Evolutionary conservation across 2,329 filamentous ascomycete species (phyloP), one percentile per base, ranked within the genome.

Genomic region (Fusarium sp.): DNA sequence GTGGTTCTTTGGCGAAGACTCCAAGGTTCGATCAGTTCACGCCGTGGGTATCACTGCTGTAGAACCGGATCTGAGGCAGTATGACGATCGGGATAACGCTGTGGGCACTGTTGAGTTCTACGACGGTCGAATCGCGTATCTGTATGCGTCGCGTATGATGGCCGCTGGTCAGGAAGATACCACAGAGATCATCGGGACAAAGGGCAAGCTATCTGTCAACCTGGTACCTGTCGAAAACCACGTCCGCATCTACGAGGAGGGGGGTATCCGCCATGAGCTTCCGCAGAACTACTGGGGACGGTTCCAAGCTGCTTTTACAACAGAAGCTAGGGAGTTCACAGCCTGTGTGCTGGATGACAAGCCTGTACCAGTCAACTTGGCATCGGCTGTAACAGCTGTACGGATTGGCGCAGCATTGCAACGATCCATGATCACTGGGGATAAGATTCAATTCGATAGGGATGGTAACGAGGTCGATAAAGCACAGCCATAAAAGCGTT

Each of bases 111-210:
- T 90, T 12, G 88, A 91, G 74, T 91, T 91, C 74, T 83, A 81
- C 69, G 81, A 81, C 46, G 86, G 84, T 39, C 83, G 84, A 70
- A 85, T 91, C 41, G 87, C 86, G 2, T 86, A 89, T 70, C 83
- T 89, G 58, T 90, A 87, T 73, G 81, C 79, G 38, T 84, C 80
- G 9, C 80, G 87, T 12, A 90, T 89, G 84, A 90, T 90, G 83
- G 85, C 87, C 0, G 83, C 85, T 0, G 88, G 88, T 1, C 87
- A 90, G 73, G 84, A 89, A 60, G 88, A 90, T 71, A 84, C 81
- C 56, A 88, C 87, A 0, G 87, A 90, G 75, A 83, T 90, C 61
- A 87, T 90, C 51, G 88, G 87, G 11, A 90, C 88, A 1, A 80
- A 83, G 65, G 87, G 88, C 36, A 90, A 89, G 72, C 69, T 90